Evolutionary conservation across 2,329 filamentous ascomycete genomes (phyloP).

Genomic region (Cercospora sp.): DNA sequence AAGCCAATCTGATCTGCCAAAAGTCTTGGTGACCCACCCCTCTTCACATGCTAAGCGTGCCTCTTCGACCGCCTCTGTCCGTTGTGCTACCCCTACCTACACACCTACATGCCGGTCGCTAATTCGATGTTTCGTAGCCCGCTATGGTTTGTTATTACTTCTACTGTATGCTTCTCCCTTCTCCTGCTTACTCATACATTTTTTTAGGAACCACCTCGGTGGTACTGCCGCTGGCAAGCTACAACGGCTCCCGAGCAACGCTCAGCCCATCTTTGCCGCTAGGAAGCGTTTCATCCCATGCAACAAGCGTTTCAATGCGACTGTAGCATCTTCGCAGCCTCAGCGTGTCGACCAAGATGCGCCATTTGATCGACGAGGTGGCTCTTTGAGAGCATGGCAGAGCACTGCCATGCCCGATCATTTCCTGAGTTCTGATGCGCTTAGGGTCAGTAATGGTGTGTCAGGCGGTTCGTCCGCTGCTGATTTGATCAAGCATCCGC

Average conservation of each 20-base stretch:
- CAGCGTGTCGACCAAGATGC: slow-evolving; percentile 19
- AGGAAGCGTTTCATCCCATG: background rate
- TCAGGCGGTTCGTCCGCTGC: background rate
- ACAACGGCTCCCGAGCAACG: background rate
- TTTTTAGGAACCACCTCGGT: background rate
- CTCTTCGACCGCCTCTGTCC: background rate
- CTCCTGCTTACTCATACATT: background rate
- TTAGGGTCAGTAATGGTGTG: slow-evolving; percentile 18
- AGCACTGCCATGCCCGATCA: slow-evolving; percentile 24
- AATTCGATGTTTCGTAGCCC: background rate
- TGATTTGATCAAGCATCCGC: slow-evolving; percentile 22
- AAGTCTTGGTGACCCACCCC: background rate
- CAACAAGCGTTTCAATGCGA: background rate
- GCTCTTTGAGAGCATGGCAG: slow-evolving; percentile 20
- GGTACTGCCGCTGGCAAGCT: background rate
- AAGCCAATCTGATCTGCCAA: background rate
- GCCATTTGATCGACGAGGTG: slow-evolving; percentile 22
- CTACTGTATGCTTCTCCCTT: background rate
- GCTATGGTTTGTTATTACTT: background rate
- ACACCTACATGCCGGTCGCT: background rate
- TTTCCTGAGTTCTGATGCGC: slow-evolving; percentile 15
- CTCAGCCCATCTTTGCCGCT: background rate
- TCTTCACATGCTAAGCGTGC: background rate
- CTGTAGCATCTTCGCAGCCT: background rate
- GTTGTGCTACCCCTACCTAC: background rate